phyloP scores from a whole-genome alignment of 2,329 filamentous ascomycete species.

The Sodiomyces alkalinus region DNA sequence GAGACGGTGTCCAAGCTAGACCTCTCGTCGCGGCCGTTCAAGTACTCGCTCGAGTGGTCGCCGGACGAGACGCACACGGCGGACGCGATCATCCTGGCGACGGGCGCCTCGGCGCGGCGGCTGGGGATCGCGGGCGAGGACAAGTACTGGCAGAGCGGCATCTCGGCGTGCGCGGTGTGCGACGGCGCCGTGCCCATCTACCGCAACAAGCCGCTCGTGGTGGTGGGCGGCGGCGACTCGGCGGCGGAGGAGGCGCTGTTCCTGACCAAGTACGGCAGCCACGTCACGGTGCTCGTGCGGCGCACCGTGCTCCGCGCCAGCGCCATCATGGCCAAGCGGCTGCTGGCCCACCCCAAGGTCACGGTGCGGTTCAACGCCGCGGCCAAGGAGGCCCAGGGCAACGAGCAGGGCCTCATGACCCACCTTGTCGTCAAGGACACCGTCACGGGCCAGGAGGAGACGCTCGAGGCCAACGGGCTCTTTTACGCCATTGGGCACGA shows the following conservation, averaged over 20 bases:
- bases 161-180: constrained; percentile 93
- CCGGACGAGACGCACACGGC: constrained; percentile 76
- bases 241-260: constrained; percentile 96
- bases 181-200: constrained; percentile 96
- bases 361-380: constrained; percentile 77
- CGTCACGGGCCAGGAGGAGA: constrained; percentile 59
- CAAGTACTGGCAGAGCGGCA: constrained; percentile 93
- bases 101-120: constrained; percentile 79
- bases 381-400: constrained; percentile 71
- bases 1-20: constrained; percentile 88
- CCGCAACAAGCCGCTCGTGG: constrained; percentile 86
- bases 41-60: constrained; percentile 81
- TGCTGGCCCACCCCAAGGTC: constrained; percentile 75
- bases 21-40: constrained; percentile 72
- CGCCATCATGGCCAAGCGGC: constrained; percentile 79
- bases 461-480: constrained; percentile 77
- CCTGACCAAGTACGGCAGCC: constrained; percentile 91
- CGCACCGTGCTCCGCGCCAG: constrained; percentile 74
- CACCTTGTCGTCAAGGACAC: constrained; percentile 73
- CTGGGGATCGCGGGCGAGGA: constrained; percentile 78
- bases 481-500: constrained; percentile 98
- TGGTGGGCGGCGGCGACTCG: constrained; percentile 93
- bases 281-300: constrained; percentile 87
- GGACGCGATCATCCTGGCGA: constrained; percentile 86
- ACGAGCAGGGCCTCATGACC: constrained; percentile 76